Evolutionary conservation across 495 filamentous ascomycete species (phyloP).

Genomic region (Aspergillus incahuasiensis): DNA sequence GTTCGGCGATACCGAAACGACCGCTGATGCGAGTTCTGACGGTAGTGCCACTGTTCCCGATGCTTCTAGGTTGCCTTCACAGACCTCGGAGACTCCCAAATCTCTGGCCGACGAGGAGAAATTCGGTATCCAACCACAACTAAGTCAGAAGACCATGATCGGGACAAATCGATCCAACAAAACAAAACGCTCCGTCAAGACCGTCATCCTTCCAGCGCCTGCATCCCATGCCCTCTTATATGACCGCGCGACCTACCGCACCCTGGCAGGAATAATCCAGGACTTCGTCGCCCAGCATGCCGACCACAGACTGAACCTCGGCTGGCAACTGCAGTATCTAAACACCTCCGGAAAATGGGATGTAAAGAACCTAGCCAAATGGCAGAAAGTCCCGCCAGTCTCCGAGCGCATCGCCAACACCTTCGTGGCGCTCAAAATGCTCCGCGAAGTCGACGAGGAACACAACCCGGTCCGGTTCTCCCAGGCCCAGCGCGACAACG

Average conservation of each 20-base stretch:
- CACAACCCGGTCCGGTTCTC: constrained; percentile 77
- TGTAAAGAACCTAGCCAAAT: constrained; percentile 93
- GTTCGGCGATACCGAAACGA: constrained; percentile 37
- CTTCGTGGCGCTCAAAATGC: constrained; percentile 84
- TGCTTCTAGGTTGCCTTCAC: constrained; percentile 34
- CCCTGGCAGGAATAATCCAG: constrained; percentile 74
- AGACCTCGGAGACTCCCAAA: constrained; percentile 12
- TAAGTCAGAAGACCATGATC: constrained; percentile 16
- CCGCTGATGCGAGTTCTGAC: constrained; percentile 27
- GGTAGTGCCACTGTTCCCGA: constrained; percentile 44
- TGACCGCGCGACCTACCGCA: constrained; percentile 67
- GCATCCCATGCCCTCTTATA: constrained; percentile 85
- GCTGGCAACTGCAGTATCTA: constrained; percentile 87
- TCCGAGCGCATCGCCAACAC: constrained; percentile 68
- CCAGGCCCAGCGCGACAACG: constrained; percentile 55
- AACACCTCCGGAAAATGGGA: constrained; percentile 93
- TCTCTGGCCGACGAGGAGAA: constrained; percentile 23
- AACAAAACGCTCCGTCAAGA: constrained; percentile 54
- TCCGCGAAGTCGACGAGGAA: constrained; percentile 77
- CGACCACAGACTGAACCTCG: constrained; percentile 70
- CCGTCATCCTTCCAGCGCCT: constrained; percentile 66
- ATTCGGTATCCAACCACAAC: constrained; percentile 21
- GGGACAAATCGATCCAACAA: constrained; percentile 10
- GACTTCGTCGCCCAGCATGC: constrained; percentile 72
- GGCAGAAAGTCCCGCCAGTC: constrained; percentile 72